Evolutionary conservation across 176 grass and related monocot species (phyloP).

Genomic region (Aegilops speltoides): DNA sequence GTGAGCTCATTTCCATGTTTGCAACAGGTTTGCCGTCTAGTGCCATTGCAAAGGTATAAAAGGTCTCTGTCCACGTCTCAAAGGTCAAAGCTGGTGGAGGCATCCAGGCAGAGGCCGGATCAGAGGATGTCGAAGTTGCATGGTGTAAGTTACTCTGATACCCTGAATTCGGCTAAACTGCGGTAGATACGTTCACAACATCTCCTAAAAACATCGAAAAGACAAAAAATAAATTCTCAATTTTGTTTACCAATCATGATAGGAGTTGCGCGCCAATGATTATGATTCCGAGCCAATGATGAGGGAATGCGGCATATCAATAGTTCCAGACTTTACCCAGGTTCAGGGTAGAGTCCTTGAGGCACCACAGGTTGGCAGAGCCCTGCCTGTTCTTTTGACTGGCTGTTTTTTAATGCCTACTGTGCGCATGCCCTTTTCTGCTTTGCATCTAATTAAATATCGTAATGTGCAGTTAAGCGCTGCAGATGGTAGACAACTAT

Average conservation of each 20-base stretch:
- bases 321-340: constrained; percentile 42
- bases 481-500: constrained; percentile 39
- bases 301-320: constrained; percentile 43
- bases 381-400: background rate
- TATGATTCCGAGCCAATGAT: constrained; percentile 57
- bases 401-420: background rate
- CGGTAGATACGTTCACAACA: background rate
- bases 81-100: constrained; percentile 49
- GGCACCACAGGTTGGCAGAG: constrained; percentile 44
- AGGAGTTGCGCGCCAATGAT: constrained; percentile 36
- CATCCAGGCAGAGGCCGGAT: constrained; percentile 55
- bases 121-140: constrained; percentile 45
- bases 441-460: background rate
- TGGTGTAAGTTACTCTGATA: constrained; percentile 16
- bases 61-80: constrained; percentile 46
- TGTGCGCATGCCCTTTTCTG: background rate
- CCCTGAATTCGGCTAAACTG: background rate
- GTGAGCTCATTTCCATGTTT: background rate
- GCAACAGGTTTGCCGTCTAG: constrained; percentile 47
- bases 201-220: background rate
- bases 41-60: constrained; percentile 67
- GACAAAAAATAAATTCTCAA: background rate
- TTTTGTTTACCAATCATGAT: background rate
- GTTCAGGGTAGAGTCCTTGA: constrained; percentile 52
- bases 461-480: constrained; percentile 42